Base-by-base conservation (phyloP, 2,329 filamentous ascomycete genomes). In the Trichophyton benhamiae region DNA sequence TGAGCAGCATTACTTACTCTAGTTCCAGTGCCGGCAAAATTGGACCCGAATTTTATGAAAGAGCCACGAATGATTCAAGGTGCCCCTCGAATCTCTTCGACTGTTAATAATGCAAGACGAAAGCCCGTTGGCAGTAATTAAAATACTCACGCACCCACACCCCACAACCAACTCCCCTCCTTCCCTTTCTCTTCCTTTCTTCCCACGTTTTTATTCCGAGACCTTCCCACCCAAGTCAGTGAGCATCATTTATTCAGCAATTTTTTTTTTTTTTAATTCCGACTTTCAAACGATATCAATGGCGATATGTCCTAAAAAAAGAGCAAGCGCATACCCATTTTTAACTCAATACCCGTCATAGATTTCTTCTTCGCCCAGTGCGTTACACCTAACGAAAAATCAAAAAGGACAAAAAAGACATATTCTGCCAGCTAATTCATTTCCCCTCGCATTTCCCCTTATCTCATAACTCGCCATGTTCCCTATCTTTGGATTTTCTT, bases 51-150 rank as follows among this genome's bases (percentile, higher is more conserved):
- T 13, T 78, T 96, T 55, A 96, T 97, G 90, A 89, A 90, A 72
- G 91, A 96, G 74, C 91, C 91, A 33, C 83, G 91, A 62, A 85
- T 89, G 64, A 92, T 96, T 44, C 90, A 95, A 72, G 91, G 91
- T 41, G 85, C 91, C n/a, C 91, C 91, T 30, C 76, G 82, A 62
- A 77, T 83, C 15, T 78, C 79, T 30, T 76, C 76, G 66, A 70
- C 72, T 59, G 70, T 72, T 62, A 76, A 76, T 66, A 76, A 70
- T 62, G 74, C 73, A 33, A 72, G 73, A 58, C 67, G 74, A 61
- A 76, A 76, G 65, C 75, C 75, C 41, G 70, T 77, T 33, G 74
- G 75, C 60, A 75, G 76, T 69, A 74, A 73, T 61, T 74, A 73
- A 6, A 69, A 74, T 58, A 68, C 70, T 13, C 61, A 52, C 11